Conservation (phyloP, 1,284 basidiomycete species). For the Rhodotorula sp. region DNA sequence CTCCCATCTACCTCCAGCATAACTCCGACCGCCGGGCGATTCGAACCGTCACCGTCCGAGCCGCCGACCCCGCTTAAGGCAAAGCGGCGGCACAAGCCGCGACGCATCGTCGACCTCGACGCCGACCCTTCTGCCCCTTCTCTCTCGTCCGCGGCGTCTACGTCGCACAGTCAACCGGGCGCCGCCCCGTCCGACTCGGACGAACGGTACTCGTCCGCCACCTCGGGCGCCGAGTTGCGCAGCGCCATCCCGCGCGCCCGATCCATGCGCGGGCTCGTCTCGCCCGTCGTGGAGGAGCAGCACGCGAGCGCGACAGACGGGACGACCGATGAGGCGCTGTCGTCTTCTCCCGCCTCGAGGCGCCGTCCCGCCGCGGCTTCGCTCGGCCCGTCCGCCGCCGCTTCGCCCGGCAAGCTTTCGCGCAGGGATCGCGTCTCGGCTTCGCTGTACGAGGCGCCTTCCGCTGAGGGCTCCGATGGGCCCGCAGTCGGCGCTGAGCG, state of each 20-base stretch:
- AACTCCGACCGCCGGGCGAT: too few species aligned
- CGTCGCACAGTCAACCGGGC: not conserved
- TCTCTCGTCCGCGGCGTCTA: not conserved
- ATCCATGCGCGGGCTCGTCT: too few species aligned
- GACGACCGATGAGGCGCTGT: conserved; percentile 4
- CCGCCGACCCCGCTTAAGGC: not conserved
- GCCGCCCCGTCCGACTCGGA: conserved; percentile 18
- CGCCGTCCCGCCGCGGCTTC: not conserved
- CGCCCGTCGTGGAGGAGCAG: not conserved
- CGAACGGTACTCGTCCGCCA: conserved; percentile 13
- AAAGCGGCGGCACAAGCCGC: conserved; percentile 30
- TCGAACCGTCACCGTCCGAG: not conserved
- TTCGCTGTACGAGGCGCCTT: conserved; percentile 63
- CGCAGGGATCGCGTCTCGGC: conserved; percentile 59
- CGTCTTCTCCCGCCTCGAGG: not conserved
- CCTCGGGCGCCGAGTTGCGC: not conserved
- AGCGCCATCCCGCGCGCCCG: too few species aligned
- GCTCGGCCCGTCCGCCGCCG: not conserved
- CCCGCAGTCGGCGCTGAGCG: conserved; percentile 21
- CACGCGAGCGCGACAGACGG: not conserved
- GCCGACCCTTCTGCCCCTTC: not conserved
- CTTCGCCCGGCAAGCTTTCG: not conserved
- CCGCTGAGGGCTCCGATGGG: conserved; percentile 7
- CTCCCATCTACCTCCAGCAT: not conserved
- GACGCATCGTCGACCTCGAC: conserved; percentile 42